These are phyloP conservation scores for Syzygium oleosum DNA, from an alignment of 345 rosid genomes.

Conservation along the genomic window DNA sequence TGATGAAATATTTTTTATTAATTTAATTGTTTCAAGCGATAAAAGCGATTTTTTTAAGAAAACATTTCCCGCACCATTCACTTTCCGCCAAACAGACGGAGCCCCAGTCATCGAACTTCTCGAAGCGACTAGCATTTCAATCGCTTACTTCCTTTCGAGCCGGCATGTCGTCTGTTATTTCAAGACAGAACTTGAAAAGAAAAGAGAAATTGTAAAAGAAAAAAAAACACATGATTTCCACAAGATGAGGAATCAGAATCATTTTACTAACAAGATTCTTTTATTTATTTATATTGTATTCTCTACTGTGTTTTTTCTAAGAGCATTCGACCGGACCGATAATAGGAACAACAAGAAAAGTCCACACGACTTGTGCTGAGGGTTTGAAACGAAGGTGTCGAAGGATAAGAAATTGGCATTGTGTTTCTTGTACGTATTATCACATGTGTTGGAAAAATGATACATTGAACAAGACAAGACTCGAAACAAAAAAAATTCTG, in stretches of 20 bases:
- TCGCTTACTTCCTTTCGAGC: too few species aligned
- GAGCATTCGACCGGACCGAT: neutral
- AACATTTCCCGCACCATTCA: too few species aligned
- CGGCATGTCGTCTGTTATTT: neutral
- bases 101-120: neutral
- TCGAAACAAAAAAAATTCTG: neutral
- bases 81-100: neutral
- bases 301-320: neutral
- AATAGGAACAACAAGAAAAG: neutral
- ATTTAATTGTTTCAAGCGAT: neutral
- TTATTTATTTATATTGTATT: neutral
- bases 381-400: neutral
- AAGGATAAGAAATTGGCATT: neutral
- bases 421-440: neutral
- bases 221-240: neutral
- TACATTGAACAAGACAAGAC: neutral
- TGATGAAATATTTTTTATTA: neutral
- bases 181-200: neutral
- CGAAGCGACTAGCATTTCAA: too few species aligned
- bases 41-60: neutral
- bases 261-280: neutral
- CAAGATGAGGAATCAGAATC: neutral
- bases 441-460: neutral
- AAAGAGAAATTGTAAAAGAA: neutral
- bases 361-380: neutral